Conservation (phyloP, 495 filamentous ascomycete species). For the Penicillium bovifimosum region DNA sequence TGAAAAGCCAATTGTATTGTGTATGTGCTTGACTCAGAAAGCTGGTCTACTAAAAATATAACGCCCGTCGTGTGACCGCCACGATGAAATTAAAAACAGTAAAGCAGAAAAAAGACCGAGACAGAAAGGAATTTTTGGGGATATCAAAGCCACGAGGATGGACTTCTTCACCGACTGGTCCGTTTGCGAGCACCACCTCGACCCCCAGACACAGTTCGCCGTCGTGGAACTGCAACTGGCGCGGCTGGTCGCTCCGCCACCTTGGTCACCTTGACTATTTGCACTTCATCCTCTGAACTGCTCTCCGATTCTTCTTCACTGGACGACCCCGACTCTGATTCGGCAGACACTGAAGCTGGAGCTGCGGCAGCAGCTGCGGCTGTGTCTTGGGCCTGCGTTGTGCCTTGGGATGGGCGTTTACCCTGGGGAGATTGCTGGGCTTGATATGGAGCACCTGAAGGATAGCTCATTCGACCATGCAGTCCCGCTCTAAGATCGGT, state of each 20-base stretch:
- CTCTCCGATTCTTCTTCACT: slow-evolving; percentile 22
- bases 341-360: not conserved
- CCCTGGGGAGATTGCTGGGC: slow-evolving; percentile 6
- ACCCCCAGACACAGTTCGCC: slow-evolving; percentile 16
- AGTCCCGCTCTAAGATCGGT: slow-evolving; percentile 30
- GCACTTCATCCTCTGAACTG: slow-evolving; percentile 28
- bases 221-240: slow-evolving; percentile 11
- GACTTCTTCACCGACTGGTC: slow-evolving; percentile 20
- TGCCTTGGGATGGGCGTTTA: slow-evolving; percentile 2
- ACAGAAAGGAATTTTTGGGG: not conserved
- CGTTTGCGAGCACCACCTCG: slow-evolving; percentile 22
- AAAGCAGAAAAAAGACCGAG: slow-evolving; percentile 2
- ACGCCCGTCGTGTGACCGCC: slow-evolving; percentile 9
- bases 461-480: slow-evolving; percentile 18
- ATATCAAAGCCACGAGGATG: slow-evolving; percentile 2
- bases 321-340: slow-evolving; percentile 16
- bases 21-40: not conserved
- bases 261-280: slow-evolving; percentile 29
- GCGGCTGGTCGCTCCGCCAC: slow-evolving; percentile 24
- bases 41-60: slow-evolving; percentile 9
- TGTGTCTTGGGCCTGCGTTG: slow-evolving; percentile 11
- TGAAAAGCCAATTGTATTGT: not conserved
- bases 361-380: slow-evolving; percentile 6
- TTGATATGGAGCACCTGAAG: slow-evolving; percentile 13
- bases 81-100: not conserved